phyloP scores from a whole-genome alignment of 306 rosid species.

The Prunus armeniaca region DNA sequence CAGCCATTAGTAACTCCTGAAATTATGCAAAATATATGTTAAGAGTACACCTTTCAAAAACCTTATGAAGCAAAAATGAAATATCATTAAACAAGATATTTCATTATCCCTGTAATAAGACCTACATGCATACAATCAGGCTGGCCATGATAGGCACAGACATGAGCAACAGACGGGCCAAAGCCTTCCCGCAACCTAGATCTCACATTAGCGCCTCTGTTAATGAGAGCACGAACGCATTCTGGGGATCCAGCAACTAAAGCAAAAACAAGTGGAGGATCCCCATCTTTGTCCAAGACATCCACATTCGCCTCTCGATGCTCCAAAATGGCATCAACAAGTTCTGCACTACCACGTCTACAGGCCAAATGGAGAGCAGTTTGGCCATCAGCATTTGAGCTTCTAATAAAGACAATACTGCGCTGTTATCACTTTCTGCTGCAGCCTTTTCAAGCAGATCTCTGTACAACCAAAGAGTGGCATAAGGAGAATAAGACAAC shows the following conservation, averaged over 20 bases:
- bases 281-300: constrained; percentile 92
- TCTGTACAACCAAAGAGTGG: constrained; percentile 46
- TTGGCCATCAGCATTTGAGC: constrained; percentile 92
- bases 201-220: constrained; percentile 80
- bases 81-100: constrained; percentile 5
- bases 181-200: constrained; percentile 85
- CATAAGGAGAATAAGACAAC: constrained; percentile 17
- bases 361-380: constrained; percentile 98
- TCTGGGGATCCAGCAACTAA: constrained; percentile 97
- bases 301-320: constrained; percentile 81
- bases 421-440: constrained; percentile 49
- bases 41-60: constrained; percentile 21
- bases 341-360: constrained; percentile 84
- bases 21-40: constrained; percentile 26
- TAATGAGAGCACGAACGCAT: constrained; percentile 74
- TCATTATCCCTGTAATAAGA: constrained; percentile 26
- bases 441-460: constrained; percentile 73
- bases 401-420: constrained; percentile 64
- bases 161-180: constrained; percentile 97
- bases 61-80: not conserved
- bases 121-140: constrained; percentile 99
- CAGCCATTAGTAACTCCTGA: constrained; percentile 90
- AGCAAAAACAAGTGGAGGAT: constrained; percentile 97
- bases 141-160: constrained; percentile 97
- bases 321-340: constrained; percentile 85